Percentiles rank a stretch among this genome's conserved stretches.
Conservation (phyloP, 2,329 filamentous ascomycete species). For the Fusarium tricinctum region DNA sequence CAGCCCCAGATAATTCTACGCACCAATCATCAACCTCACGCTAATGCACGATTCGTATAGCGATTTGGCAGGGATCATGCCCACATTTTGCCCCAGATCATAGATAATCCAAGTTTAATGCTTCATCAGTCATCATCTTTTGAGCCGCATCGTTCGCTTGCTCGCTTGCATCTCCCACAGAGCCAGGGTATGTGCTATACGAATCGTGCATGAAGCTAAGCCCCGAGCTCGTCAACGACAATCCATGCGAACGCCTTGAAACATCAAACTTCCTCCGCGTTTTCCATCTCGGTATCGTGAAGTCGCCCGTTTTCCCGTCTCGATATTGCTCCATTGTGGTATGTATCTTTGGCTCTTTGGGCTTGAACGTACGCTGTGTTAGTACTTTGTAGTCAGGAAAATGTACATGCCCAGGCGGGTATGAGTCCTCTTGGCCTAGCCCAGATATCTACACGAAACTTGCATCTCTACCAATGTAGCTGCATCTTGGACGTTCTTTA, state of each 20-base stretch:
- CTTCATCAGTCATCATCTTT: constrained; percentile 29
- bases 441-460: constrained; percentile 27
- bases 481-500: neutral
- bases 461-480: constrained; percentile 14
- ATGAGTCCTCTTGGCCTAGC: constrained; percentile 5
- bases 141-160: constrained; percentile 43
- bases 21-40: constrained; percentile 15
- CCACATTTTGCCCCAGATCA: constrained; percentile 26
- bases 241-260: constrained; percentile 6
- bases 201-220: constrained; percentile 50
- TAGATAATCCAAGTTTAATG: neutral
- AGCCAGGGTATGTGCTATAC: constrained; percentile 47
- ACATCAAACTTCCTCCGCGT: constrained; percentile 24
- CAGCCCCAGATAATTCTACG: constrained; percentile 5
- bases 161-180: constrained; percentile 24
- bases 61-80: constrained; percentile 23
- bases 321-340: constrained; percentile 1
- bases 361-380: neutral
- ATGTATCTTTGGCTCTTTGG: neutral
- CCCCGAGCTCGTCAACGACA: constrained; percentile 33
- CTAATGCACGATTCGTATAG: constrained; percentile 44
- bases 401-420: neutral
- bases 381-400: neutral
- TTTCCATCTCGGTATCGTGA: constrained; percentile 27
- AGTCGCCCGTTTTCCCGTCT: constrained; percentile 14